Evolutionary conservation across 805 yeast genomes (phyloP).

Genomic region (Naumovozyma baii): DNA sequence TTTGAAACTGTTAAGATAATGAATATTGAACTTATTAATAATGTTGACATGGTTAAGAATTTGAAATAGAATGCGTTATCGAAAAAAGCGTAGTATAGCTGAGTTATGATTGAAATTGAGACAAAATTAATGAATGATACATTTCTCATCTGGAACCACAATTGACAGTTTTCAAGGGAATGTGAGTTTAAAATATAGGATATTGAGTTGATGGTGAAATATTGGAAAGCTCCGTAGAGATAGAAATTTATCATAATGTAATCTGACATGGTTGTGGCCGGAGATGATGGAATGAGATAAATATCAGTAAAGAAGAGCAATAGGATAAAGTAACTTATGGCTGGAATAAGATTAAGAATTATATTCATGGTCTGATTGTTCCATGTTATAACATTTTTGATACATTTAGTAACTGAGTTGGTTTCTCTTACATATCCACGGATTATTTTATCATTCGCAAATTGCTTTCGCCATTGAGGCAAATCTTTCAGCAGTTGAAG

Average conservation of each 20-base stretch:
- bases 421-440: slow-evolving; percentile 4
- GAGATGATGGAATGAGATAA: slow-evolving; percentile 16
- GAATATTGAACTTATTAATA: slow-evolving; percentile 47
- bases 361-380: slow-evolving; percentile 6
- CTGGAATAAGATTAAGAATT: slow-evolving; percentile 1
- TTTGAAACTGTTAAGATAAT: slow-evolving; percentile 50
- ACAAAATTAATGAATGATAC: slow-evolving; percentile 58
- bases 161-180: slow-evolving; percentile 38
- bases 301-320: slow-evolving; percentile 19
- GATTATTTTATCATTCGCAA: slow-evolving; percentile 2
- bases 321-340: slow-evolving; percentile 6
- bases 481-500: slow-evolving; percentile 2
- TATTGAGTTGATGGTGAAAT: slow-evolving; percentile 48
- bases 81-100: slow-evolving; percentile 35
- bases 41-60: slow-evolving; percentile 31
- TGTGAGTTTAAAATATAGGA: slow-evolving; percentile 58
- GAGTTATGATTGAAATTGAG: slow-evolving; percentile 44
- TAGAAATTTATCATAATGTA: slow-evolving; percentile 41
- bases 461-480: slow-evolving; percentile 5
- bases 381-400: background rate
- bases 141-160: slow-evolving; percentile 59
- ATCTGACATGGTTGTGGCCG: slow-evolving; percentile 32
- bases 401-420: slow-evolving; percentile 4
- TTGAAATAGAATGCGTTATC: slow-evolving; percentile 28
- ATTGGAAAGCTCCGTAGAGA: slow-evolving; percentile 43